Evolutionary conservation across 1,139 yeast species (phyloP).

Genomic region (Lodderomyces pseudojiufengensis): DNA sequence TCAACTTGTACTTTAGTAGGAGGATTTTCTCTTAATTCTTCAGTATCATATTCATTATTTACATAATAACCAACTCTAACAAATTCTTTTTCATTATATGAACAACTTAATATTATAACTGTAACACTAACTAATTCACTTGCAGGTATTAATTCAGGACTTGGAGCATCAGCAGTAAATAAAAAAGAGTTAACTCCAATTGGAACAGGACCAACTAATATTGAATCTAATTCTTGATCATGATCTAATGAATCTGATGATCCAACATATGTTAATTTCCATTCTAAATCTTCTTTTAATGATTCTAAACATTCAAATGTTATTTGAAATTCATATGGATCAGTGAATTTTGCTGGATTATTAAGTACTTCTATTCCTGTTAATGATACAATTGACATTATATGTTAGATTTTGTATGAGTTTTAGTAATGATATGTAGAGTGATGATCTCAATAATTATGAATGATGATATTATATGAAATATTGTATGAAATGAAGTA

Average conservation of each 20-base stretch:
- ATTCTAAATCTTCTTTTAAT: slow-evolving; percentile 86
- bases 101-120: slow-evolving; percentile 85
- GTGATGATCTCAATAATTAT: too few relatives aligned
- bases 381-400: slow-evolving; percentile 90
- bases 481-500: too few relatives aligned
- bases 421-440: too few relatives aligned
- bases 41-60: slow-evolving; percentile 91
- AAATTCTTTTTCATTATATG: slow-evolving; percentile 90
- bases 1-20: slow-evolving; percentile 93
- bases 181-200: slow-evolving; percentile 93
- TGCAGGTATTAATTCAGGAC: slow-evolving; percentile 93
- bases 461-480: too few relatives aligned
- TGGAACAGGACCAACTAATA: slow-evolving; percentile 96
- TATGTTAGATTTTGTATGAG: neutral
- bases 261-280: slow-evolving; percentile 97
- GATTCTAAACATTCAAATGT: slow-evolving; percentile 96
- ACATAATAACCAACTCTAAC: slow-evolving; percentile 97
- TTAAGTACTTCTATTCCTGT: slow-evolving; percentile 88
- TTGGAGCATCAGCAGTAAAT: slow-evolving; percentile 94
- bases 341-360: slow-evolving; percentile 92
- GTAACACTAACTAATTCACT: slow-evolving; percentile 93
- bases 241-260: slow-evolving; percentile 90
- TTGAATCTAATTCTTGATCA: slow-evolving; percentile 93
- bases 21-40: slow-evolving; percentile 89
- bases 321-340: slow-evolving; percentile 93